A percentile compares a stretch with the other conserved stretches of the same genome.
phyloP scores from a whole-genome alignment of 192 early-diverging fungal species.

The Podila epigama region DNA sequence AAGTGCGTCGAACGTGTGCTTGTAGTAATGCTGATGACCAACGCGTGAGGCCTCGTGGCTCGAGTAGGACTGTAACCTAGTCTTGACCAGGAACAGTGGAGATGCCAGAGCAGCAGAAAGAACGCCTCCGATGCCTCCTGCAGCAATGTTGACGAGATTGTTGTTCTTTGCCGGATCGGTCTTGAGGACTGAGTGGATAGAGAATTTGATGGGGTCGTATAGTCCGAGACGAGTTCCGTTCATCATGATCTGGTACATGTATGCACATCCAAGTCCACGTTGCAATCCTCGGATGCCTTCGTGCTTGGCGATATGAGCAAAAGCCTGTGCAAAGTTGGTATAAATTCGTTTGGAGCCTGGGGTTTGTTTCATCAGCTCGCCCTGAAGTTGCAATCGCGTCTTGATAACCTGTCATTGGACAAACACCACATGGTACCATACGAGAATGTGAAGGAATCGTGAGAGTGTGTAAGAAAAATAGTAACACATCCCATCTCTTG shows the following conservation, averaged over 20 bases:
- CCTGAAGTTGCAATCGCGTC: conserved; percentile 90
- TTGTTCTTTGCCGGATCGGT: conserved; percentile 46
- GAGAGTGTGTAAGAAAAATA: no score
- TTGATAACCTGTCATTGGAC: conserved; percentile 75
- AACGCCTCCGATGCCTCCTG: conserved; percentile 81
- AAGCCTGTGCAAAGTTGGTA: conserved; percentile 79
- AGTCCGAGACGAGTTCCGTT: conserved; percentile 93
- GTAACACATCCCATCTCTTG: no score
- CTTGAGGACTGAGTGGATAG: conserved; percentile 54
- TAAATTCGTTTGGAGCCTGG: conserved; percentile 64
- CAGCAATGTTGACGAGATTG: conserved; percentile 69
- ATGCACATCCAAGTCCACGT: conserved; percentile 82
- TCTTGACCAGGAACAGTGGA: conserved; percentile 93
- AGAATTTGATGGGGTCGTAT: conserved; percentile 84
- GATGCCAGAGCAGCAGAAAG: conserved; percentile 83
- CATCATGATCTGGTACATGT: conserved; percentile 90
- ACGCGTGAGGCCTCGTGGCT: conserved; percentile 66
- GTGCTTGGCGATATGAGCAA: conserved; percentile 75
- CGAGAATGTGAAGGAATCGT: no score
- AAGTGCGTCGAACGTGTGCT: conserved; percentile 70
- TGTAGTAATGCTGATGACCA: conserved; percentile 88
- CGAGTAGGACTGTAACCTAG: conserved; percentile 80
- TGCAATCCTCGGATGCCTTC: conserved; percentile 91
- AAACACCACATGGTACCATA: no score
- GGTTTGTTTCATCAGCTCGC: conserved; percentile 72